Percentiles rank a stretch among this genome's conserved stretches.
Evolutionary conservation across 345 rosid species (phyloP).

Genomic region (Aegle marmelos): DNA sequence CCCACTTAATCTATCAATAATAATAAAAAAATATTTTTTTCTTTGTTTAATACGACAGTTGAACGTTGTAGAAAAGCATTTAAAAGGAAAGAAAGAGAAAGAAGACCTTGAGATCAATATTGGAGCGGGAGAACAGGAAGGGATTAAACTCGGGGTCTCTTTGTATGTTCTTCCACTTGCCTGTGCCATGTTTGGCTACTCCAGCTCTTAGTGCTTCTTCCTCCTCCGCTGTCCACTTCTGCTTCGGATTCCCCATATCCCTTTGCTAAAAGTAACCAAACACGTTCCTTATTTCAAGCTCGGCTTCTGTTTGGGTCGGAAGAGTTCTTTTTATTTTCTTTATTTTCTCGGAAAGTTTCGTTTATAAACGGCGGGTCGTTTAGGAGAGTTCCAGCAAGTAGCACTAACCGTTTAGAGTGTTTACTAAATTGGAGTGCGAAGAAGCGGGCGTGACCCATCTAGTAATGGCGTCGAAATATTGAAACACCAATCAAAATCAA

Average conservation of each 20-base stretch:
- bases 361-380: not conserved
- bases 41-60: not conserved
- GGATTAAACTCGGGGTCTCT: slow-evolving; percentile 64
- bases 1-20: not conserved
- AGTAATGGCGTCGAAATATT: too few relatives aligned
- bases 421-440: too few relatives aligned
- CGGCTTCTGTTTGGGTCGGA: not conserved
- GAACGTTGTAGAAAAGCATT: not conserved
- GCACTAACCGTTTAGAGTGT: not conserved
- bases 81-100: not conserved
- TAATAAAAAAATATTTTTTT: not conserved
- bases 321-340: not conserved
- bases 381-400: not conserved
- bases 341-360: not conserved
- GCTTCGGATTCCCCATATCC: slow-evolving; percentile 63
- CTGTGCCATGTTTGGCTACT: slow-evolving; percentile 65
- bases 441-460: too few relatives aligned
- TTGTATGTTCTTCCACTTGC: slow-evolving; percentile 70
- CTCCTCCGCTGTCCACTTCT: slow-evolving; percentile 75
- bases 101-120: slow-evolving; percentile 78
- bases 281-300: not conserved
- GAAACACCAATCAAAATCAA: too few relatives aligned
- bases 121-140: slow-evolving; percentile 56
- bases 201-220: slow-evolving; percentile 75
- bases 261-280: not conserved